These are phyloP conservation scores for Annulohypoxylon nitens DNA, from an alignment of 495 filamentous ascomycete species.

Conservation along the genomic window DNA sequence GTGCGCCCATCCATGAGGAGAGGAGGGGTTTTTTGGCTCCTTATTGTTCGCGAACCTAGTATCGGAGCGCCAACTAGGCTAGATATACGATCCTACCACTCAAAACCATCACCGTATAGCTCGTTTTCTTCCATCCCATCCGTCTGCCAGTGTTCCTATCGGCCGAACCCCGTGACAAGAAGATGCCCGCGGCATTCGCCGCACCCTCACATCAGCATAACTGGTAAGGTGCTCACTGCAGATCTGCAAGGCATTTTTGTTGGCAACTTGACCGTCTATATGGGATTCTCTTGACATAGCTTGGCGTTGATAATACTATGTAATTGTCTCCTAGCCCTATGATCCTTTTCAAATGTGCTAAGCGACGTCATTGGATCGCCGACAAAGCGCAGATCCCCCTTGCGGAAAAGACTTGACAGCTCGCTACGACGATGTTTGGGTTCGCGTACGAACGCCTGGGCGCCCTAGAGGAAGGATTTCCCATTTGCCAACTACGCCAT, in stretches of 20 bases:
- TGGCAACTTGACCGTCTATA: conserved; percentile 16
- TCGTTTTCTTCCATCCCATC: conserved; percentile 16
- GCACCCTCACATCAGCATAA: conserved; percentile 32
- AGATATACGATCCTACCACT: conserved; percentile 14
- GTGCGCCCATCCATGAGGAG: conserved; percentile 1
- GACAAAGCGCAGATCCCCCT: conserved; percentile 36
- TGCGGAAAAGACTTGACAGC: conserved; percentile 18
- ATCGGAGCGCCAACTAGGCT: conserved; percentile 11
- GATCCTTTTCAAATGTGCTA: conserved; percentile 19
- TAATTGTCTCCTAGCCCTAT: conserved; percentile 28
- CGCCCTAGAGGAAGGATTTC: conserved; percentile 29
- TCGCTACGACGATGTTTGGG: conserved; percentile 19
- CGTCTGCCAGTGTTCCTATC: conserved; percentile 17
- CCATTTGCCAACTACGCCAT: conserved; percentile 2
- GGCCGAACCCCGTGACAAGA: conserved; percentile 15
- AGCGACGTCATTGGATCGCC: conserved; percentile 38
- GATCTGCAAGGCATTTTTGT: conserved; percentile 42
- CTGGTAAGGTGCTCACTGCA: conserved; percentile 52
- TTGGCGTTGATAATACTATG: conserved; percentile 22
- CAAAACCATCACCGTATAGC: conserved; percentile 17
- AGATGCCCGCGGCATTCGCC: conserved; percentile 15
- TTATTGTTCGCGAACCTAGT: conserved; percentile 13
- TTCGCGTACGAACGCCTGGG: conserved; percentile 15
- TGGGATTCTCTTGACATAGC: conserved; percentile 27
- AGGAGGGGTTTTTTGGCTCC: background rate